Conservation (phyloP, 345 rosid genomes). For the Eutrema japonicum region DNA sequence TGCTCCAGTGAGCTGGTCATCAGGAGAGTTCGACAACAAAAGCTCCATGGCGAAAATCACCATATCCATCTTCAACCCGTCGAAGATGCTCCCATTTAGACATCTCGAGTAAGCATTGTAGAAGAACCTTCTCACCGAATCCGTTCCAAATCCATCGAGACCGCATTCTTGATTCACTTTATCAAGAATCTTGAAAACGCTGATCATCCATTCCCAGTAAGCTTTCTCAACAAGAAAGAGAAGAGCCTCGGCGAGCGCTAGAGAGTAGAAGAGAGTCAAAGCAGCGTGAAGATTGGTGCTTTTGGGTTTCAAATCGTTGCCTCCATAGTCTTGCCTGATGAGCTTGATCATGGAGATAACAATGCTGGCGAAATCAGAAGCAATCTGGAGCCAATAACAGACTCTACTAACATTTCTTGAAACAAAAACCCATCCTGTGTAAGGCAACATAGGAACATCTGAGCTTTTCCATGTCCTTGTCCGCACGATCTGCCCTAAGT, state of each 20-base stretch:
- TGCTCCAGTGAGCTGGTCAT: conserved; percentile 82
- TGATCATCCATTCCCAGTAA: conserved; percentile 79
- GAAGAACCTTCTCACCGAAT: conserved; percentile 74
- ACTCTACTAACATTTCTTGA: conserved; percentile 73
- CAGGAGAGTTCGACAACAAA: conserved; percentile 65
- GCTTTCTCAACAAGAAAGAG: conserved; percentile 80
- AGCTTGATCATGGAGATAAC: conserved; percentile 68
- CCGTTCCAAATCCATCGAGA: conserved; percentile 59
- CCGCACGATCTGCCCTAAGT: not conserved
- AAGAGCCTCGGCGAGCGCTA: conserved; percentile 83
- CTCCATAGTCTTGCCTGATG: conserved; percentile 70
- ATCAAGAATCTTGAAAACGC: conserved; percentile 61
- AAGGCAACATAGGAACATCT: conserved; percentile 86
- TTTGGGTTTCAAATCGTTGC: conserved; percentile 48
- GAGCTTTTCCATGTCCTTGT: conserved; percentile 70
- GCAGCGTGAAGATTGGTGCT: conserved; percentile 70
- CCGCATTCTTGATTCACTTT: conserved; percentile 74
- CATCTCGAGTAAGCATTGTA: conserved; percentile 87
- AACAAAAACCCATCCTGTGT: conserved; percentile 71
- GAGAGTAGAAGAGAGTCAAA: conserved; percentile 71
- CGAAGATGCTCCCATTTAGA: conserved; percentile 82
- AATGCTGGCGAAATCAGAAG: conserved; percentile 75
- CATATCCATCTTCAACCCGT: conserved; percentile 89
- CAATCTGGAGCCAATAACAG: conserved; percentile 85
- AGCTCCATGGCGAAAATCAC: conserved; percentile 75